Base-by-base conservation (phyloP, 768 basidiomycete species). In the Ephemerocybe angulata region DNA sequence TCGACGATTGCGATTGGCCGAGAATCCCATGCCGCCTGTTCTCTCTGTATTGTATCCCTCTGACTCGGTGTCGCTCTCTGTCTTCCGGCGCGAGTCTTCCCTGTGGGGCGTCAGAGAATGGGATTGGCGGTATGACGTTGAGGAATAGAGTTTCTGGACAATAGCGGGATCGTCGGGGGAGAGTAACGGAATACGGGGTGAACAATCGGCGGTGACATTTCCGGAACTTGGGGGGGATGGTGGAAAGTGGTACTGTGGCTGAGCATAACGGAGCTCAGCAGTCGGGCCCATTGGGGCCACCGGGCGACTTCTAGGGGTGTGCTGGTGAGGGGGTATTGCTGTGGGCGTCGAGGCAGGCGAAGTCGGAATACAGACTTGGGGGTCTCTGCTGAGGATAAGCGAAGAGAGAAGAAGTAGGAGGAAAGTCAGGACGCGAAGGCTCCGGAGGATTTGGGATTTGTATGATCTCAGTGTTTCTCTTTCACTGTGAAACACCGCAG, bases 211-310 rank as follows among this genome's bases (percentile, higher is more conserved):
- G 13, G 76, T 75, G 35, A 65, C 64, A 27, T 74, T 63, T 25
- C 74, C 70, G 29, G 80, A 78, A 53, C 69, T 74, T 8, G 79
- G 72, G 28, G 79, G 78, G n/a, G 79, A 78, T 42, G 76, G 68
- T 1, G 77, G 78, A 56, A 78, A 79, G 38, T 59, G 67, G 57
- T 70, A 71, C n/a, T 60, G 63, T 7, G 47, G 15, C 47, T 30
- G 47, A 12, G 30, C 17, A 38, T 60, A 60, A n/a, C 69, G 62
- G 56, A 54, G 60, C 47, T 71, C 67, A 37, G 55, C 41, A 33
- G 52, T 52, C 40, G 65, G 62, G 49, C 62, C 65, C 69, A 69
- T 67, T 43, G 44, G 47, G 47, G 17, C 38, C 7, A 41, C 7
- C 10, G 7, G 38, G 6, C 15, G 38, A 41, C 8, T 8, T 7